Evolutionary conservation across 768 basidiomycete genomes (phyloP), one percentile per base, ranked within the genome.

Genomic region (Leccinum pellstonianum): DNA sequence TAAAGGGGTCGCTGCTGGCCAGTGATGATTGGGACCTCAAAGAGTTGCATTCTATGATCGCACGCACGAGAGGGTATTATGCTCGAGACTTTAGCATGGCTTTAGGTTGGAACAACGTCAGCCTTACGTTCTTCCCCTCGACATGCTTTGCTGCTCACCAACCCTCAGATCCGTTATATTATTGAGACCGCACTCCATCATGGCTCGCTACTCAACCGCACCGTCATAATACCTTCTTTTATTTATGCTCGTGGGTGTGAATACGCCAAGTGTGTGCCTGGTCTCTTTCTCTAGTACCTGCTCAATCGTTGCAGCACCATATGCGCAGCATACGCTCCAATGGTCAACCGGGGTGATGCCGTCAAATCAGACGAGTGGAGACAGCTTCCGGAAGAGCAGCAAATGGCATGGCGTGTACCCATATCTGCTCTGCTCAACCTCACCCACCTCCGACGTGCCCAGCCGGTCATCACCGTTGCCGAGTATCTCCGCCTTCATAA

Each of bases 51-150:
- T 68, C 66, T 25, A 65, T 79, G 25, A 73, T 79, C 1, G 54
- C 68, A n/a, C 62, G 68, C 17, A 79, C 80, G 2, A 68, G 75
- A 49, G 80, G 80, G 4, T 81, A 71, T 56, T 80, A 78, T 62
- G 72, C 73, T 21, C 74, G 81, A 33, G 80, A 81, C 54, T 81
- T 68, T 61, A 79, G 75, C 52, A 67, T 80, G 57, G 74, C 73
- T 3, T 65, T 81, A 5, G 81, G 80, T 19, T 81, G 79, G 79
- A 81, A 82, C 63, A 81, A 81, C 49, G 79, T 80, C 33, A 59
- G 79, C 47, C 10, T 46, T 31, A 14, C 33, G 19, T 11, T 12
- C 21, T 54, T 11, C 15, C n/a, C 38, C 15, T 31, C 27, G 9
- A 8, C 27, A 5, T 54, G 37, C 41, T 55, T 52, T 3, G 25